Percentiles rank a stretch among this genome's conserved stretches.
Conservation (phyloP, 1,284 basidiomycete genomes). For the Ceratobasidium sp. region DNA sequence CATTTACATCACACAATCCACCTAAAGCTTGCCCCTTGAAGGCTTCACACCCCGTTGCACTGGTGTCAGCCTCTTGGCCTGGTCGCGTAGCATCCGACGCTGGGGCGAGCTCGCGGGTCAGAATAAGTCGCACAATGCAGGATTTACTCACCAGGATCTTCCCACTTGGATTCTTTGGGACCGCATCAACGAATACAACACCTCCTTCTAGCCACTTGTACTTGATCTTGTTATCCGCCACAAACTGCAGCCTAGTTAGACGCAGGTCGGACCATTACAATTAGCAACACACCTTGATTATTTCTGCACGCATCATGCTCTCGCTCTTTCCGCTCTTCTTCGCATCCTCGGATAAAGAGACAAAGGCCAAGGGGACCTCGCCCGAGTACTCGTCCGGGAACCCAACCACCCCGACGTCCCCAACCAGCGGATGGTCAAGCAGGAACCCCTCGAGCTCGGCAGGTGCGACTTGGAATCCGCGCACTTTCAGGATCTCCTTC, state of each 20-base stretch:
- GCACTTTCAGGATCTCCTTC: conserved; percentile 52
- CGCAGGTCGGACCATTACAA: background rate
- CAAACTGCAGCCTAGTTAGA: conserved; percentile 57
- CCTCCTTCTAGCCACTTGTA: conserved; percentile 76
- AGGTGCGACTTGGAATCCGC: conserved; percentile 43
- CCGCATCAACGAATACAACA: conserved; percentile 67
- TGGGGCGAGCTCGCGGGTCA: background rate
- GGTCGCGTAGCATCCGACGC: conserved; percentile 40
- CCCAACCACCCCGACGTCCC: conserved; percentile 76
- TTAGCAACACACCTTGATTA: conserved; percentile 50
- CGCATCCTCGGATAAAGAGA: no score
- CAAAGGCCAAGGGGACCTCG: conserved; percentile 75
- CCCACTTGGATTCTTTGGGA: conserved; percentile 68
- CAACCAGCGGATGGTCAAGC: conserved; percentile 71
- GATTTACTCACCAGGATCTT: conserved; percentile 40
- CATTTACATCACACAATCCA: background rate
- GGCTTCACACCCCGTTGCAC: background rate
- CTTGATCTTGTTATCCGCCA: conserved; percentile 64
- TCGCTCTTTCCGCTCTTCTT: conserved; percentile 49
- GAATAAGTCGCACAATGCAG: background rate
- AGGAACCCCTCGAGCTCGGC: conserved; percentile 72
- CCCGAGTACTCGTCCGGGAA: conserved; percentile 78
- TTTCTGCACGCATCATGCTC: conserved; percentile 46
- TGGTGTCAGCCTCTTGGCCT: conserved; percentile 29
- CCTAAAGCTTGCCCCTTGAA: background rate